These are phyloP conservation scores for Mallotus nudiflorus DNA, from an alignment of 345 rosid species.

Conservation along the genomic window DNA sequence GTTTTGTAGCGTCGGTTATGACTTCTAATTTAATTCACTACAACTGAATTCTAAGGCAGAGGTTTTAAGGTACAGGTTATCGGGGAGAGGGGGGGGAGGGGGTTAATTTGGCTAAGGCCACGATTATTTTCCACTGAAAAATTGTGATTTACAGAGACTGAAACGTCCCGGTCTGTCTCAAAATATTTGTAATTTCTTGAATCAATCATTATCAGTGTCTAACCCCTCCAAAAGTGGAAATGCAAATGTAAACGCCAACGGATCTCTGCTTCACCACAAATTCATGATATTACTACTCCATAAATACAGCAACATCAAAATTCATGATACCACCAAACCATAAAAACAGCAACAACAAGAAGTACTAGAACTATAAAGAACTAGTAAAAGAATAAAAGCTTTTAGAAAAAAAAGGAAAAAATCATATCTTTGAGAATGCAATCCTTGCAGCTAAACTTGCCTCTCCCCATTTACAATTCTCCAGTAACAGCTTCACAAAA, in stretches of 20 bases:
- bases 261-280: not conserved
- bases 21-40: too few species aligned
- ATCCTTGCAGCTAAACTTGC: slow-evolving; percentile 6
- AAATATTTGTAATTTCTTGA: too few species aligned
- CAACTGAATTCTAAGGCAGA: too few species aligned
- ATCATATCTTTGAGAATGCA: not conserved
- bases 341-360: not conserved
- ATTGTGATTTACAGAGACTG: too few species aligned
- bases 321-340: not conserved
- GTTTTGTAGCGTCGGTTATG: too few species aligned
- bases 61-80: too few species aligned
- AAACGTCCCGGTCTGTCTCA: too few species aligned
- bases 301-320: not conserved
- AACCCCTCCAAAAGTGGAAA: not conserved
- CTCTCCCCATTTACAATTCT: not conserved
- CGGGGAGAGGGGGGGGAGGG: too few species aligned
- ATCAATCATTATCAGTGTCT: not conserved
- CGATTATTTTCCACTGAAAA: too few species aligned
- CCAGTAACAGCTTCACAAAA: not conserved
- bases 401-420: too few species aligned
- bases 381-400: not conserved
- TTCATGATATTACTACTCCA: not conserved
- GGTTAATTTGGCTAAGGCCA: too few species aligned
- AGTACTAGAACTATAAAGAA: not conserved
- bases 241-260: not conserved